phyloP scores from a whole-genome alignment of 805 yeast genomes.

The Candida boleticola region DNA sequence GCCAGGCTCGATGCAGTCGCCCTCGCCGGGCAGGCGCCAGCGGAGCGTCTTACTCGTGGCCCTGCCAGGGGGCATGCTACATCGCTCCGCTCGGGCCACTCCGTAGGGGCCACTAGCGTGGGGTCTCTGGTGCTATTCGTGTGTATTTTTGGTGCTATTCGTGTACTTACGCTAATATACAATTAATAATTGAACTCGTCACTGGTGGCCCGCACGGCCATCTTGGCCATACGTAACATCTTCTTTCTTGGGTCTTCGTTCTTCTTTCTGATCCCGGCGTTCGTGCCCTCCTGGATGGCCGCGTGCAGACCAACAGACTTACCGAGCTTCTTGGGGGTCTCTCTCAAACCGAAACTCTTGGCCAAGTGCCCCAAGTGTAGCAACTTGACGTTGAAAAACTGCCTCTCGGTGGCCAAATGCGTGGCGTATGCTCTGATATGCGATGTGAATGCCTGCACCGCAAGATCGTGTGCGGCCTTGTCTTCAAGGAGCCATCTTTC shows the following conservation, averaged over 20 bases:
- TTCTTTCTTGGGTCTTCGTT: constrained; percentile 70
- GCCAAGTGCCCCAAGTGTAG: constrained; percentile 96
- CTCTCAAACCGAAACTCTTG: constrained; percentile 90
- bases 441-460: constrained; percentile 79
- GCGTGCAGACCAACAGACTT: constrained; percentile 30
- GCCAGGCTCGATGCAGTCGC: no score
- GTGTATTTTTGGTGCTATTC: no score
- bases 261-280: constrained; percentile 33
- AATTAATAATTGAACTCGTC: constrained; percentile 73
- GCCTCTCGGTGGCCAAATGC: constrained; percentile 78
- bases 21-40: no score
- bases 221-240: constrained; percentile 72
- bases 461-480: constrained; percentile 54
- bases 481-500: constrained; percentile 87
- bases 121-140: no score
- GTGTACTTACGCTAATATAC: no score
- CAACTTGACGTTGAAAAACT: constrained; percentile 73
- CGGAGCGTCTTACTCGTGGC: no score
- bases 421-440: constrained; percentile 96
- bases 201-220: constrained; percentile 60
- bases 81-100: no score
- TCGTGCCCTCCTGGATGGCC: constrained; percentile 22
- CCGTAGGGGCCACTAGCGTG: no score
- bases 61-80: no score
- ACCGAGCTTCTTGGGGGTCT: constrained; percentile 84